Base-by-base conservation (phyloP, 2,329 filamentous ascomycete species). In the Verticillium nubilum region DNA sequence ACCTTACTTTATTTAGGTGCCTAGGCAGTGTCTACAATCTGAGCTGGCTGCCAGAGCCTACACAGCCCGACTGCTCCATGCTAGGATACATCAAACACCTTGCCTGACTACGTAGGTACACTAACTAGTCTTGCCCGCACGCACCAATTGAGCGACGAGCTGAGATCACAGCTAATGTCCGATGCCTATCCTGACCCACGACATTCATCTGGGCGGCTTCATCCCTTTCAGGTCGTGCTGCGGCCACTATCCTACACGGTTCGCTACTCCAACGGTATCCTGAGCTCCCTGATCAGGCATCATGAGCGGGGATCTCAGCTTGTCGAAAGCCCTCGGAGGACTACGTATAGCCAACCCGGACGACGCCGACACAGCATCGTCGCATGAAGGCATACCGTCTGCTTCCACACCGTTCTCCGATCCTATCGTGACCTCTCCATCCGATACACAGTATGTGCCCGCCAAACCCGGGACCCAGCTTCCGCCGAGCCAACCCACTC, bases 291-390 rank as follows among this genome's bases (percentile, higher is more conserved):
- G 57, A 65, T 63, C 64, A 65, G 61, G 47, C 69, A 82, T 72
- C 74, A 97, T 97, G 92, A 91, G 92, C 78, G 91, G 91, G 76
- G 92, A 97, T 80, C 79, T 97, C 73, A 96, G 91, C 76, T 86
- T 98, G 66, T 95, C 92, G 71, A 90, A 93, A 78, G 91, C 92
- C 70, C 84, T 98, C 70, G 95, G 95, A 70, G 94, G 94, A 69
- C 81, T 99, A 75, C 91, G 94, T 74, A 98, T 99, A 74, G 94
- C 95, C 69, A 99, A 98, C 75, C 94, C 94, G 59, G 93, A 97
- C 78, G 87, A 95, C 77, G 82, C 85, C 64, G 74, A 72, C 52
- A 70, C 70, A 15, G 26, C 25, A n/a, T 19, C 25, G n/a, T 53
- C 27, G 25, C 25, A 29, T 17, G 52, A 53, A 53, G 52, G 42